Evolutionary conservation across 2,329 filamentous ascomycete genomes (phyloP), one percentile per base, ranked within the genome.

Genomic region (Ophiocordyceps camponoti-leonardi): DNA sequence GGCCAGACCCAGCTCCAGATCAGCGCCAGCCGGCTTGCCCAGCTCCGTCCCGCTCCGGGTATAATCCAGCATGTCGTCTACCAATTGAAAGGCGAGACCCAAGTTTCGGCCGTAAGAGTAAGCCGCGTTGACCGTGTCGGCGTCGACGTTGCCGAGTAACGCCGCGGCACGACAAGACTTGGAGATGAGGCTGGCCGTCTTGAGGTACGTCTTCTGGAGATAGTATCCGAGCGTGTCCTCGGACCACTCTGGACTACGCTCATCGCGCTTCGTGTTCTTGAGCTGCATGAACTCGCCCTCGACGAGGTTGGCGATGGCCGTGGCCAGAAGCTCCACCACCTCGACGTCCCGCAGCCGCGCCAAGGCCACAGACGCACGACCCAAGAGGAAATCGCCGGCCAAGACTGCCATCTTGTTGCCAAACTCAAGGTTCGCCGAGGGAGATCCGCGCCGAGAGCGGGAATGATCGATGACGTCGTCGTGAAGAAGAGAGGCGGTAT

Each of bases 231-330:
- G 75, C 1, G 87, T 84, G 45, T 94, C 85, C 57, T 95, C 86
- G 2, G 83, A 92, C 76, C 84, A 96, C 11, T 73, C 68, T 1
- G 90, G 90, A 53, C 84, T 81, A 51, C 75, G 72, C 69, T 96
- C 90, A 60, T 95, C 90, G 52, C 77, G 73, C 42, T 84, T 85
- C 1, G 92, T 96, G 64, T 98, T 98, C 68, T 94, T 93, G 55
- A 98, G 71, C 69, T 98, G 92, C 92, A 98, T 98, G 68, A 98
- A 96, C 65, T 98, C 92, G 58, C 92, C 92, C 67, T 98, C 92
- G 19, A 98, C 88, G 23, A 98, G 71, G 61, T 98, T 98, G 41
- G 92, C 90, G 54, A 98, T 96, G 40, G 96, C 92, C 1, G 90
- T 96, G 4, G 92, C 87, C 28, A 98, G 69, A 8, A 98, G 74